phyloP scores from a whole-genome alignment of 345 rosid species.

The Dipteronia dyeriana region DNA sequence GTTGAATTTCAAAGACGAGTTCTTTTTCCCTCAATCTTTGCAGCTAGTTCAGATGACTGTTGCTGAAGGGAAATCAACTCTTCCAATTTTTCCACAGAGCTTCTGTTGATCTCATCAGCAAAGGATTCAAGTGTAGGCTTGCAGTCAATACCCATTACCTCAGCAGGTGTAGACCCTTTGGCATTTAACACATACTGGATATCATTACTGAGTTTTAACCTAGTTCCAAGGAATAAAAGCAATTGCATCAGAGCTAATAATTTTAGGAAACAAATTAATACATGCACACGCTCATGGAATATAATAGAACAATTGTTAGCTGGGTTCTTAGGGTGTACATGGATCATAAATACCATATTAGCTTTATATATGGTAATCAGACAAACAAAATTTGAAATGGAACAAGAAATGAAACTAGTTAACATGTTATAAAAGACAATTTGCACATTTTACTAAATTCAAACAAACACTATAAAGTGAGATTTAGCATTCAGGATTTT shows the following conservation, averaged over 20 bases:
- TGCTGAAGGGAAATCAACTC: too few species aligned
- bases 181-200: slow-evolving; percentile 60
- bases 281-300: not conserved
- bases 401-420: not conserved
- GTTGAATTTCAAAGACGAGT: slow-evolving; percentile 47
- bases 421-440: too few species aligned
- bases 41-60: too few species aligned
- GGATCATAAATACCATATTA: not conserved
- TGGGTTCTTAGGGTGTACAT: not conserved
- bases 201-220: slow-evolving; percentile 57
- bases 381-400: not conserved
- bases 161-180: slow-evolving; percentile 58
- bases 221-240: slow-evolving; percentile 24
- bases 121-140: too few species aligned
- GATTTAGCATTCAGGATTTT: too few species aligned
- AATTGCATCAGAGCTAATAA: not conserved
- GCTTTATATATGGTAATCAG: not conserved
- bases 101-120: too few species aligned
- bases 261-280: not conserved
- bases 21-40: too few species aligned
- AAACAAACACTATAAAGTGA: too few species aligned
- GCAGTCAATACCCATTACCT: slow-evolving; percentile 82
- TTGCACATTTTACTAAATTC: too few species aligned
- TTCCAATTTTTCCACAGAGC: too few species aligned
- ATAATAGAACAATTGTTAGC: not conserved